phyloP scores from a whole-genome alignment of 345 rosid species.

The Populus alba region DNA sequence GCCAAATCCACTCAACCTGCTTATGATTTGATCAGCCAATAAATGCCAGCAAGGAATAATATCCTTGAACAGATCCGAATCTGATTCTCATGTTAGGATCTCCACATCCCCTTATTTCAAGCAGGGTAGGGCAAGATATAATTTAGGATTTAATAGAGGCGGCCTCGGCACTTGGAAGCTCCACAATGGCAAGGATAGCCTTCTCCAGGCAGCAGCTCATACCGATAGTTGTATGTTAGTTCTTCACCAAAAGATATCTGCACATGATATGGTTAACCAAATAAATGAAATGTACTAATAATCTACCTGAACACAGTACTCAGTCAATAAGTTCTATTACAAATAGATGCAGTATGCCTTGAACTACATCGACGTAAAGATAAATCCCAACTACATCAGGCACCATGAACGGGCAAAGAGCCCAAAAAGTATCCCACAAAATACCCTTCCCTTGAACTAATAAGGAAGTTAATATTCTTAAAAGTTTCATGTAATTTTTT shows the following conservation, averaged over 20 bases:
- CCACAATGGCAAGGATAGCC: conserved; percentile 71
- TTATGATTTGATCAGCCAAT: neutral
- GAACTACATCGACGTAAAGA: neutral
- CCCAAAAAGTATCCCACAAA: neutral
- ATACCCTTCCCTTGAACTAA: neutral
- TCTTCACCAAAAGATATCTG: conserved; percentile 98
- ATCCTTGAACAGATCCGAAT: neutral
- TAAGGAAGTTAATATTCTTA: neutral
- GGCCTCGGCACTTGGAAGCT: conserved; percentile 64
- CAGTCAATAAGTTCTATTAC: neutral
- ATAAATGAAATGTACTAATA: neutral
- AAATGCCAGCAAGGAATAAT: neutral
- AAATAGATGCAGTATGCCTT: conserved; percentile 1
- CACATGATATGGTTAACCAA: conserved; percentile 16
- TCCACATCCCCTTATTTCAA: neutral
- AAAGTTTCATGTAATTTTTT: neutral
- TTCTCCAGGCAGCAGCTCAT: conserved; percentile 49
- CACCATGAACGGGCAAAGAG: neutral
- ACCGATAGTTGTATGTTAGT: conserved; percentile 62
- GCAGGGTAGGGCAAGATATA: neutral
- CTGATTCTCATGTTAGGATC: neutral
- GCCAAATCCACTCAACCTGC: conserved; percentile 1
- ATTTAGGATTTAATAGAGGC: conserved; percentile 35
- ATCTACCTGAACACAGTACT: neutral
- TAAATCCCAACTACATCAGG: neutral